Evolutionary conservation across 2,329 filamentous ascomycete genomes (phyloP).

Genomic region (Ophiostoma fasciatum): DNA sequence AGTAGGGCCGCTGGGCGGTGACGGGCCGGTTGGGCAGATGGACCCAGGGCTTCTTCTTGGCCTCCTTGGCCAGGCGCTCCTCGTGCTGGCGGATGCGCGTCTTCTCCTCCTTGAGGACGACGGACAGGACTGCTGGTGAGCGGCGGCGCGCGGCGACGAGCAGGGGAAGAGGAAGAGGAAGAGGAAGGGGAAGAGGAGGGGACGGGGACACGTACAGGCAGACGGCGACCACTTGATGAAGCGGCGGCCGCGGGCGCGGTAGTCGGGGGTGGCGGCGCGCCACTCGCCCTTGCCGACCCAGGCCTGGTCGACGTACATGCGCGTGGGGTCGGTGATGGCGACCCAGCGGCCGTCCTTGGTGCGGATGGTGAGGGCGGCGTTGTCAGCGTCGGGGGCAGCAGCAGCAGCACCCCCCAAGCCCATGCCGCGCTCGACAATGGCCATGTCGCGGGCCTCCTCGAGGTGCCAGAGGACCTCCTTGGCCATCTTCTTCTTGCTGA

Average conservation of each 20-base stretch:
- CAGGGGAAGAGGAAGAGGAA: not conserved
- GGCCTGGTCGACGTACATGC: slow-evolving; percentile 79
- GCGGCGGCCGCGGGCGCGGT: slow-evolving; percentile 58
- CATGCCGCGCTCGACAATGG: slow-evolving; percentile 73
- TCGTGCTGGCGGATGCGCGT: slow-evolving; percentile 69
- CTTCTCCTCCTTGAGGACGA: slow-evolving; percentile 86
- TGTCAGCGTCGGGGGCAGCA: slow-evolving; percentile 19
- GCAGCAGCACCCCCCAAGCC: slow-evolving; percentile 42
- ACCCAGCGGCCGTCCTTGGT: slow-evolving; percentile 63
- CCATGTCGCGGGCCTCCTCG: slow-evolving; percentile 66
- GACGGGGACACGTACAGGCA: slow-evolving; percentile 47
- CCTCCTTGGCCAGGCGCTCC: slow-evolving; percentile 62
- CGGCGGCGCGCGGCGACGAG: too few relatives aligned
- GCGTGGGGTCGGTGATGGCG: slow-evolving; percentile 56
- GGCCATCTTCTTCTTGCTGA: slow-evolving; percentile 86
- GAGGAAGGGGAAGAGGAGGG: not conserved
- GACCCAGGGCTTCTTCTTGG: slow-evolving; percentile 66
- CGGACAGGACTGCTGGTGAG: slow-evolving; percentile 59
- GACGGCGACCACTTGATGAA: slow-evolving; percentile 44
- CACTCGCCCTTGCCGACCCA: slow-evolving; percentile 69
- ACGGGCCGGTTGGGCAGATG: slow-evolving; percentile 78
- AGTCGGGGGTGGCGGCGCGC: slow-evolving; percentile 42
- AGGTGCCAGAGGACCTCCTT: slow-evolving; percentile 66
- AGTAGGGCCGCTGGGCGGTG: slow-evolving; percentile 74
- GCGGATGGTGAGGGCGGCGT: slow-evolving; percentile 40